Conservation (phyloP, 176 grass and related monocot genomes). For the Bolboschoenus planiculmis region DNA sequence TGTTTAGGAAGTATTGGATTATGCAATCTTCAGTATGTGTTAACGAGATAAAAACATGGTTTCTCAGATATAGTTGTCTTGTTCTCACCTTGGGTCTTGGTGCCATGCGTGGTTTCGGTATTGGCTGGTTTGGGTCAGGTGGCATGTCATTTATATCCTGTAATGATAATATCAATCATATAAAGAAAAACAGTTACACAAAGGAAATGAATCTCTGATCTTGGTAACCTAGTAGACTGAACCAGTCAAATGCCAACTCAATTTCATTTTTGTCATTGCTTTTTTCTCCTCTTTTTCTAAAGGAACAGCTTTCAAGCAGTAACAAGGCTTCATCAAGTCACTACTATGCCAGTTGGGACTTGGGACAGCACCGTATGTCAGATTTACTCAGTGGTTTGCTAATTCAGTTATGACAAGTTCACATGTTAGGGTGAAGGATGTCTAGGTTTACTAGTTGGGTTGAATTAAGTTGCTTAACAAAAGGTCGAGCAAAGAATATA, state of each 20-base stretch:
- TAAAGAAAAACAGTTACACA: background rate
- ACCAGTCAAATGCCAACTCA: background rate
- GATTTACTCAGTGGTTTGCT: background rate
- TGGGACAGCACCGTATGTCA: background rate
- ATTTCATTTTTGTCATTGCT: background rate
- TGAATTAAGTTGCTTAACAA: background rate
- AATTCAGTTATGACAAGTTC: background rate
- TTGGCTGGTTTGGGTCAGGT: constrained; percentile 24
- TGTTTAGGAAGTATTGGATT: too few relatives aligned
- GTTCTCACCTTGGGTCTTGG: constrained; percentile 26
- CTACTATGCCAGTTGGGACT: background rate
- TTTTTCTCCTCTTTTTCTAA: background rate
- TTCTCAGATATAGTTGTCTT: background rate
- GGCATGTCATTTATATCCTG: constrained; percentile 24
- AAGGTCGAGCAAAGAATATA: background rate
- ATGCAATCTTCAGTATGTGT: background rate
- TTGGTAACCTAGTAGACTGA: background rate
- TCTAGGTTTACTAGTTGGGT: background rate
- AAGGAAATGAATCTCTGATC: background rate
- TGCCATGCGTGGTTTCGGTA: constrained; percentile 17
- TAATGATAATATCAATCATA: background rate
- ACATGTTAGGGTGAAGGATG: background rate
- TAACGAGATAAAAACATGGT: background rate
- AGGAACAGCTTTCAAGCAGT: background rate
- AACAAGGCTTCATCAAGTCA: background rate